These are phyloP conservation scores for Plasmodium chabaudi DNA, from an alignment of 169 alveolate genomes.

Conservation along the genomic window DNA sequence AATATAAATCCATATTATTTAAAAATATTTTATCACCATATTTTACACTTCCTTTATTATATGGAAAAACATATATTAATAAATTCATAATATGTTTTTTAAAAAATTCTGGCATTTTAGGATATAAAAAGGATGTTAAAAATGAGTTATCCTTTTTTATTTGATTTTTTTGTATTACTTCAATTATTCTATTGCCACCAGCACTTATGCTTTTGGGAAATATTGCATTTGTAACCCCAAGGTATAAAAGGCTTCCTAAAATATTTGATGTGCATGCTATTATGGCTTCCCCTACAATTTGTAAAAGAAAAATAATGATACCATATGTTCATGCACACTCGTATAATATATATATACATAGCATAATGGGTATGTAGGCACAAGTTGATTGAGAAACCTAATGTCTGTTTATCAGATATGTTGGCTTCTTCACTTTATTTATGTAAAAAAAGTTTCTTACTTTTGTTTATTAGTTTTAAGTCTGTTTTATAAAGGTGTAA, in stretches of 20 bases:
- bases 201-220: not conserved
- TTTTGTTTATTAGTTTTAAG: conserved; percentile 16
- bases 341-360: too few species aligned
- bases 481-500: conserved; percentile 24
- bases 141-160: conserved; percentile 5
- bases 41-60: conserved; percentile 4
- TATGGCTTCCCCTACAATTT: conserved; percentile 7
- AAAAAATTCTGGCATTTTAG: conserved; percentile 5
- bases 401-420: too few species aligned
- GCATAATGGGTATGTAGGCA: not conserved
- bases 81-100: conserved; percentile 3
- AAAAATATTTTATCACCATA: conserved; percentile 14
- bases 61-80: conserved; percentile 11
- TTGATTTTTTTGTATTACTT: conserved; percentile 3
- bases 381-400: too few species aligned
- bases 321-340: not conserved
- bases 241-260: conserved; percentile 13
- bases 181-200: not conserved
- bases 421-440: too few species aligned
- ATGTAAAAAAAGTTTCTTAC: not conserved
- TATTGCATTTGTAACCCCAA: not conserved
- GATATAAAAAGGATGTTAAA: conserved; percentile 26
- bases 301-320: conserved; percentile 5
- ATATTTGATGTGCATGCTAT: conserved; percentile 4
- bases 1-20: conserved; percentile 16